Percentiles rank a stretch among this genome's conserved stretches.
Conservation (phyloP, 1,284 basidiomycete genomes). For the Bjerkandera adusta region DNA sequence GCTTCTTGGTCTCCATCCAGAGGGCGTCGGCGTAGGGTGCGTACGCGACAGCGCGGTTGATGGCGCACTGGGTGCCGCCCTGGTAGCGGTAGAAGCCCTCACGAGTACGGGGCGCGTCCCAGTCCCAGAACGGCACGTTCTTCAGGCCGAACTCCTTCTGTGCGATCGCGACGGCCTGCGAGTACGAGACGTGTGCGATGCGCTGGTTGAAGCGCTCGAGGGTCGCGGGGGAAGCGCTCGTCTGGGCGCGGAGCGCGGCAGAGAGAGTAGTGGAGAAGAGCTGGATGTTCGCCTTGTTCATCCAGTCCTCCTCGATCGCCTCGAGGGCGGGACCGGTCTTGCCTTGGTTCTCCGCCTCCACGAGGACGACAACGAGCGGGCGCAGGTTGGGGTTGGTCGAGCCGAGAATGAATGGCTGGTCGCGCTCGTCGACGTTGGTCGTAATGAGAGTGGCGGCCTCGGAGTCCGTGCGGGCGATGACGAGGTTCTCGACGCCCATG, state of each 20-base stretch:
- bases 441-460: conserved; percentile 97
- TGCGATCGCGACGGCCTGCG: conserved; percentile 74
- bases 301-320: conserved; percentile 88
- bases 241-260: conserved; percentile 69
- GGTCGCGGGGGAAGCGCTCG: conserved; percentile 43
- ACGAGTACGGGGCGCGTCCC: conserved; percentile 91
- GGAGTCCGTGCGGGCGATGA: conserved; percentile 75
- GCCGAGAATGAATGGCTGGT: conserved; percentile 96
- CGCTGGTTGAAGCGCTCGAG: conserved; percentile 61
- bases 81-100: conserved; percentile 98
- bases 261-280: conserved; percentile 80
- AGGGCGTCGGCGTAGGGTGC: conserved; percentile 91
- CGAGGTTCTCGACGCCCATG: conserved; percentile 77
- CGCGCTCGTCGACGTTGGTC: conserved; percentile 94
- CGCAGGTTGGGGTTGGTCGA: conserved; percentile 70
- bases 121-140: conserved; percentile 81
- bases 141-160: conserved; percentile 79
- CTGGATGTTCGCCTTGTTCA: conserved; percentile 70
- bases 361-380: conserved; percentile 82
- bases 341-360: conserved; percentile 78
- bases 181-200: conserved; percentile 66
- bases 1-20: conserved; percentile 99
- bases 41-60: conserved; percentile 91
- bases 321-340: conserved; percentile 82
- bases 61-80: conserved; percentile 92